Percentiles rank a stretch among this genome's conserved stretches.
Evolutionary conservation across 768 basidiomycete species (phyloP).

Genomic region (Kwoniella bestiolae): DNA sequence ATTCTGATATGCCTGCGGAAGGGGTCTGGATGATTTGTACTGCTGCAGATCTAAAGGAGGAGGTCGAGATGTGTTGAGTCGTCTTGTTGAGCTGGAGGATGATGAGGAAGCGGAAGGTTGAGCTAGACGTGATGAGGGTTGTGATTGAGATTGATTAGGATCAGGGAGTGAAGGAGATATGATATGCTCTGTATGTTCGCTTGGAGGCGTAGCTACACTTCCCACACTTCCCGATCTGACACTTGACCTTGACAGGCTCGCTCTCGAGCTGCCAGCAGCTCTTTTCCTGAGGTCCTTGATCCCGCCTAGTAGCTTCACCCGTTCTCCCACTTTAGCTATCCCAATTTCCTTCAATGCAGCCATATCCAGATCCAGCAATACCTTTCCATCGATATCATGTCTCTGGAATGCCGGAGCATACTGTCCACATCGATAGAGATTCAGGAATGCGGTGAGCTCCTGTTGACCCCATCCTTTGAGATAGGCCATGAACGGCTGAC

Average conservation of each 20-base stretch:
- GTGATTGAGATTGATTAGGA: background rate
- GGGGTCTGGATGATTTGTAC: conserved; percentile 64
- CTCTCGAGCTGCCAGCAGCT: conserved; percentile 55
- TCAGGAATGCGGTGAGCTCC: conserved; percentile 71
- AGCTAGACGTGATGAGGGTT: conserved; percentile 1
- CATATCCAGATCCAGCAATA: conserved; percentile 90
- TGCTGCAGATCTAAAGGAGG: conserved; percentile 75
- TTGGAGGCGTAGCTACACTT: conserved; percentile 32
- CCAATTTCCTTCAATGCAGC: conserved; percentile 86
- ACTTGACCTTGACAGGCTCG: conserved; percentile 25
- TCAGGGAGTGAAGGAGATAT: conserved; percentile 20
- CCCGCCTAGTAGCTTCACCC: conserved; percentile 81
- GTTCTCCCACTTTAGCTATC: conserved; percentile 84
- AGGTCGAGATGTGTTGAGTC: conserved; percentile 68
- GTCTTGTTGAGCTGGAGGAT: conserved; percentile 32
- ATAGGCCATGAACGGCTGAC: conserved; percentile 45
- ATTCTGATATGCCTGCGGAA: conserved; percentile 72
- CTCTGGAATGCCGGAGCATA: conserved; percentile 72
- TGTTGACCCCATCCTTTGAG: conserved; percentile 55
- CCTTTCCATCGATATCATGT: conserved; percentile 90
- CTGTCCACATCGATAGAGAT: conserved; percentile 72
- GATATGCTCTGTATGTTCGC: conserved; percentile 31
- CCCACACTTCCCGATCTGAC: conserved; percentile 42
- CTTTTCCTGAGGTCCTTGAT: conserved; percentile 76
- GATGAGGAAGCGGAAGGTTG: conserved; percentile 15